Conservation (phyloP, 1,284 basidiomycete species). For the Mycosarcoma mackinlayi region DNA sequence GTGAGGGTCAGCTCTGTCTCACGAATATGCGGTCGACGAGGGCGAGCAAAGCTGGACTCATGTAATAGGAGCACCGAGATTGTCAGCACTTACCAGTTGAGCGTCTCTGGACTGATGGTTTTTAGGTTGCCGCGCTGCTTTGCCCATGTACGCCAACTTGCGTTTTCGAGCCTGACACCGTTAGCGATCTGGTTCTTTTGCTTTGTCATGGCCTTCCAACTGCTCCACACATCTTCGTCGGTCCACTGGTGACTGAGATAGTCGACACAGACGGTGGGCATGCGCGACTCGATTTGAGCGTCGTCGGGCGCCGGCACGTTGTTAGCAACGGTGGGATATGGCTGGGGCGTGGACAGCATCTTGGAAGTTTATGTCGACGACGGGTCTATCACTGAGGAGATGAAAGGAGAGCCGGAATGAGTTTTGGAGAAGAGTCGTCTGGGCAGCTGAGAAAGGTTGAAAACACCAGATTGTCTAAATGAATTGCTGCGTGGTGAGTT, state of each 20-base stretch:
- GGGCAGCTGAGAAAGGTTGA: slow-evolving; percentile 1
- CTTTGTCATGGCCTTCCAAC: slow-evolving; percentile 97
- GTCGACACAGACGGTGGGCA: slow-evolving; percentile 75
- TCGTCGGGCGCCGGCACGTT: slow-evolving; percentile 65
- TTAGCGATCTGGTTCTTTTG: slow-evolving; percentile 99
- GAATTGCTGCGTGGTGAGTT: slow-evolving; percentile 5
- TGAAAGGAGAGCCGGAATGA: not conserved
- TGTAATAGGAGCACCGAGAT: not conserved
- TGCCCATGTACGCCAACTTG: slow-evolving; percentile 98
- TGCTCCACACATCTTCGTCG: slow-evolving; percentile 98
- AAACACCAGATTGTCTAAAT: slow-evolving; percentile 19
- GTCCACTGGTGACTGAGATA: slow-evolving; percentile 91
- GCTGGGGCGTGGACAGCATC: slow-evolving; percentile 67
- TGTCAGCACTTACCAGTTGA: slow-evolving; percentile 85
- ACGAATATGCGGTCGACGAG: not conserved
- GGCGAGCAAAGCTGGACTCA: not conserved
- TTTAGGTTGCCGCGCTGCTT: slow-evolving; percentile 97
- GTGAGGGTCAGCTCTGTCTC: slow-evolving; percentile 7
- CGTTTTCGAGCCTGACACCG: slow-evolving; percentile 93
- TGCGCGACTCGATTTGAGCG: slow-evolving; percentile 63
- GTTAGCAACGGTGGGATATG: slow-evolving; percentile 63
- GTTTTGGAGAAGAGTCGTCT: not conserved
- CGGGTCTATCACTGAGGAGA: slow-evolving; percentile 15
- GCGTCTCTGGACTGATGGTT: slow-evolving; percentile 93
- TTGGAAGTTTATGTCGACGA: slow-evolving; percentile 23